phyloP scores from a whole-genome alignment of 2,329 filamentous ascomycete genomes.

The Claviceps sp. region DNA sequence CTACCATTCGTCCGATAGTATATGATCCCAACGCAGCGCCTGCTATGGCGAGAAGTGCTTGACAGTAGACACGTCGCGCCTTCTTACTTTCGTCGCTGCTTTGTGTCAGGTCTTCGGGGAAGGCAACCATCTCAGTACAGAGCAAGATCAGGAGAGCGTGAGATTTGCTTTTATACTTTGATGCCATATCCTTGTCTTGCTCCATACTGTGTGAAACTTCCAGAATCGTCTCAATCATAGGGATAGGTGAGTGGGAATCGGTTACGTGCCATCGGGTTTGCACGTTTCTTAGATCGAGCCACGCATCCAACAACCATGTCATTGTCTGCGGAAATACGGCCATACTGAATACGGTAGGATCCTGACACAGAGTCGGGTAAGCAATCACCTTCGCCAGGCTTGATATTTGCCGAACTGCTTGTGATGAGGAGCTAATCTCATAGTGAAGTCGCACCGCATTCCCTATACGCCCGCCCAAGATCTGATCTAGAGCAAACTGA shows the following conservation, averaged over 20 bases:
- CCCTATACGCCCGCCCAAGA: conserved; percentile 16
- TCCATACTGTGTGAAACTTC: conserved; percentile 17
- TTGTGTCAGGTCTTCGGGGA: conserved; percentile 18
- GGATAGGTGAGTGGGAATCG: conserved; percentile 18
- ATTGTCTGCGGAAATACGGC: conserved; percentile 26
- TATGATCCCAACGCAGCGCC: conserved; percentile 20
- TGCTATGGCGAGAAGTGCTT: conserved; percentile 25
- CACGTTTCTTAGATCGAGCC: conserved; percentile 27
- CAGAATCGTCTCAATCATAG: conserved; percentile 24
- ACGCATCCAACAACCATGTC: conserved; percentile 37
- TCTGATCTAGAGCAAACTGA: conserved; percentile 21
- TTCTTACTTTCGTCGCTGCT: conserved; percentile 14
- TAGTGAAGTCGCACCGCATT: conserved; percentile 24
- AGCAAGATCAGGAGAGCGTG: conserved; percentile 26
- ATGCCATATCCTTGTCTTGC: conserved; percentile 7
- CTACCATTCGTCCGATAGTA: conserved; percentile 25
- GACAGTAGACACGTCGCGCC: conserved; percentile 22
- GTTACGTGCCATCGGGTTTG: conserved; percentile 24
- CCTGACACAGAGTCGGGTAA: conserved; percentile 23
- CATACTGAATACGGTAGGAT: conserved; percentile 17
- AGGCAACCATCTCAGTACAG: conserved; percentile 26
- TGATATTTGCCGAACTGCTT: conserved; percentile 33
- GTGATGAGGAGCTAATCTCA: conserved; percentile 23
- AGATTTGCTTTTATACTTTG: conserved; percentile 21
- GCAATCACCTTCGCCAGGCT: conserved; percentile 31